Conservation (phyloP, 306 rosid species). For the Medicago truncatula region DNA sequence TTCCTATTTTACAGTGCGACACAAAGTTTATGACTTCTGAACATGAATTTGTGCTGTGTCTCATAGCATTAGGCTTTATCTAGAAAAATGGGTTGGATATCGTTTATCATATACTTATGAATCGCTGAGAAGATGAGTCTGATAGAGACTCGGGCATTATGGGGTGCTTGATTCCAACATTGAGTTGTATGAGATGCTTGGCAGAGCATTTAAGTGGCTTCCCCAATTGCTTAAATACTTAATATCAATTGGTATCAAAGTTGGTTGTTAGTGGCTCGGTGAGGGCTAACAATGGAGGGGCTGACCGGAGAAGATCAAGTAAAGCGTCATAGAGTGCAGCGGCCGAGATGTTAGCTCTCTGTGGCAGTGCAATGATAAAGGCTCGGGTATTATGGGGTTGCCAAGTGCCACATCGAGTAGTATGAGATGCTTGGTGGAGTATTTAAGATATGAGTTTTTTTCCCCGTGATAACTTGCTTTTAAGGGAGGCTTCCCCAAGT, state of each 20-base stretch:
- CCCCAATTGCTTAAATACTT: background rate
- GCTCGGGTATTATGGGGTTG: background rate
- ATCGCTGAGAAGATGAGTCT: background rate
- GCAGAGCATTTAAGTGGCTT: background rate
- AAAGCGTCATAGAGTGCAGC: background rate
- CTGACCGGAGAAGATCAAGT: background rate
- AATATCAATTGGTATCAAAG: background rate
- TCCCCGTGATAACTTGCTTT: background rate
- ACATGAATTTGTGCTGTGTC: conserved; percentile 20
- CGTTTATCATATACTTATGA: background rate
- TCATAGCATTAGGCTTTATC: conserved; percentile 12
- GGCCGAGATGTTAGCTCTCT: background rate
- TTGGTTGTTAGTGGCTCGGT: background rate
- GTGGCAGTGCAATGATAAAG: background rate
- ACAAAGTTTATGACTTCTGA: background rate
- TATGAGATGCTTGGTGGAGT: background rate
- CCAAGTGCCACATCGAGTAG: background rate
- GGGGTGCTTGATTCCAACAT: background rate
- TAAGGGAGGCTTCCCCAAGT: background rate
- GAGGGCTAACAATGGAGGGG: background rate
- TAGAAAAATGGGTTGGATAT: conserved; percentile 22
- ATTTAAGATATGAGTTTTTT: background rate
- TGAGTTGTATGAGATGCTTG: background rate
- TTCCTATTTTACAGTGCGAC: conserved; percentile 3
- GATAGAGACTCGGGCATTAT: background rate